A percentile compares a stretch with the other conserved stretches of the same genome.
These are phyloP conservation scores for Linum trigynum DNA, from an alignment of 345 rosid genomes.

Conservation along the genomic window DNA sequence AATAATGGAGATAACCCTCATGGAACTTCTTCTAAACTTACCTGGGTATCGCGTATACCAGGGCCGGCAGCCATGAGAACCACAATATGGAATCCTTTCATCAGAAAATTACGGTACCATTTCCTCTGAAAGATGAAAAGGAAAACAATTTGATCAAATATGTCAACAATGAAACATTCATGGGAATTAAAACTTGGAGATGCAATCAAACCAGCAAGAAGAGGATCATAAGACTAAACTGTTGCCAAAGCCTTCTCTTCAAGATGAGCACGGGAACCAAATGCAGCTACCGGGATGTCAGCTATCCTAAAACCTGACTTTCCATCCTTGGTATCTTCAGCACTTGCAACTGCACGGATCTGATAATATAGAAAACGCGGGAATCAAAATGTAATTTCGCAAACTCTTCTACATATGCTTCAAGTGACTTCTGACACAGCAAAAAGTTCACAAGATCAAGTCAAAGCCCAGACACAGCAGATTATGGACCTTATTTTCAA, in stretches of 20 bases:
- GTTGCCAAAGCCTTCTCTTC: constrained; percentile 93
- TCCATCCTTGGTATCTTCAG: constrained; percentile 35
- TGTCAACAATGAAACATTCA: constrained; percentile 6
- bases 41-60: constrained; percentile 98
- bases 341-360: constrained; percentile 68
- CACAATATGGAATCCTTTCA: constrained; percentile 96
- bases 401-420: background rate
- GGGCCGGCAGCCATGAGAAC: constrained; percentile 84
- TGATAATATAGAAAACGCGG: constrained; percentile 37
- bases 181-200: constrained; percentile 1
- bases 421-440: background rate
- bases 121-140: constrained; percentile 56
- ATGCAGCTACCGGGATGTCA: constrained; percentile 70
- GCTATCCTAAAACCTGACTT: constrained; percentile 40
- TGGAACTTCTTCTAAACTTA: constrained; percentile 10
- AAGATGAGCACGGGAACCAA: constrained; percentile 98
- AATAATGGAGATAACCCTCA: no score
- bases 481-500: constrained; percentile 72
- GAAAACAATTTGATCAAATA: constrained; percentile 13
- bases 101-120: constrained; percentile 92
- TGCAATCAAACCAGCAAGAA: background rate
- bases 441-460: background rate
- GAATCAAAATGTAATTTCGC: background rate
- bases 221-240: constrained; percentile 39
- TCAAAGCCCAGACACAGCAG: constrained; percentile 6